Base-by-base conservation (phyloP, 345 rosid genomes). In the Euphorbia pulcherrima region DNA sequence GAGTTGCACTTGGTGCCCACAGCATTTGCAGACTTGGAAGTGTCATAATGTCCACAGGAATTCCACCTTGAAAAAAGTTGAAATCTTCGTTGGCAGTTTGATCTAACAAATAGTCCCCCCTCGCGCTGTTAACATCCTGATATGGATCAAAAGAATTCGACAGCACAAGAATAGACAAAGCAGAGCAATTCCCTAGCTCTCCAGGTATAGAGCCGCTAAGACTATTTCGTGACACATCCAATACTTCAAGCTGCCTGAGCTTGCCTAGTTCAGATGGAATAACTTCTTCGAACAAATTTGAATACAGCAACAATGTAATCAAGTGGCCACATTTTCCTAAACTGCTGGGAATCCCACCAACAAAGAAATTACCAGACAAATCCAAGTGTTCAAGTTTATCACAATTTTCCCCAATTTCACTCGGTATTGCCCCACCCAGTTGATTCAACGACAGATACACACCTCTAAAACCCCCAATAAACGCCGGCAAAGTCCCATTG, bases 1-100 rank as follows among this genome's bases (percentile, higher is more conserved):
- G 76, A 2, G 82, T 87, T 69, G 90, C 87, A 76, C 90, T 79
- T 17, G 97, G 98, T 24, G 86, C 91, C 98, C 98, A 92, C 80
- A 92, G 74, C 62, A 92, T 82, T 82, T 78, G 82, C 69, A 92
- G 82, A 60, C 83, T 86, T 0, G 89, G 88, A 75, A 92, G 92
- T 60, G 68, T 79, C 53, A 87, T 64, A 71, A 92, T 78, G 54
- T 73, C 86, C 56, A 35, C 79, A 0, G 96, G 93, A 60, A 92
- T 72, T 53, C 74, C 88, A 24, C 97, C 98, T 76, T 88, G 89
- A 61, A 74, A 92, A 74, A 76, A 92, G 69, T 92, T 92, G 67
- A 78, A 90, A 72, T 90, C 92, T 67, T 86, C 98, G 3, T 76
- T 74, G 75, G 76, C 78, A 17, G 77, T 69, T 69, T 77, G 77